Conservation (phyloP, 139 green algal species). For the Mychonastes homosphaera region DNA sequence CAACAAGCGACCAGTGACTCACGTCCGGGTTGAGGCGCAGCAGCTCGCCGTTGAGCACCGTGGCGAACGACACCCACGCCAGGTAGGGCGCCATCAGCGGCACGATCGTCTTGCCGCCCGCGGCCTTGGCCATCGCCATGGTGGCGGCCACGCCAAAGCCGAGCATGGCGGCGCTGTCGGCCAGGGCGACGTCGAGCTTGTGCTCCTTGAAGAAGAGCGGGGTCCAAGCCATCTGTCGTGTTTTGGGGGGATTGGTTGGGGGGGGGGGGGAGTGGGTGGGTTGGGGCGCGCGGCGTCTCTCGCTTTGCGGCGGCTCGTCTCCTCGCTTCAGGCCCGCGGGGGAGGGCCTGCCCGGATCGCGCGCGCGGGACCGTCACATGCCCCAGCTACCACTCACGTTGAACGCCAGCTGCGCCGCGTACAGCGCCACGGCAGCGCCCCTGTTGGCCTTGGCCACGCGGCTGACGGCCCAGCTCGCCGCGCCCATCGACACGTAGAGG, state of each 20-base stretch:
- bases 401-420: conserved; percentile 33
- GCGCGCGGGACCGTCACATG: too few relatives aligned
- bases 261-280: neutral
- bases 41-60: conserved; percentile 23
- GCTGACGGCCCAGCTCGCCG: conserved; percentile 28
- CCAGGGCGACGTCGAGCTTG: conserved; percentile 29
- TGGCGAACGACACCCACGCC: conserved; percentile 26
- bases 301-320: neutral
- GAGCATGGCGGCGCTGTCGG: conserved; percentile 31
- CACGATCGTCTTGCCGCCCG: conserved; percentile 7
- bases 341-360: neutral
- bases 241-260: neutral
- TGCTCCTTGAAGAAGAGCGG: conserved; percentile 48
- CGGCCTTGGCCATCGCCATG: conserved; percentile 19
- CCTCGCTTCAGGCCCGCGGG: too few relatives aligned
- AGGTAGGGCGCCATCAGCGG: conserved; percentile 39
- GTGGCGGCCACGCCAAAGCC: conserved; percentile 27
- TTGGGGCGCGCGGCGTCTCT: neutral
- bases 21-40: conserved; percentile 23
- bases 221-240: conserved; percentile 38
- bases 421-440: conserved; percentile 20
- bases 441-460: conserved; percentile 3
- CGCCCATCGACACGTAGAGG: conserved; percentile 43
- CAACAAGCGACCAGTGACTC: too few relatives aligned
- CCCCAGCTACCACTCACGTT: conserved; percentile 26